Evolutionary conservation across 352 stramenopile genomes (phyloP).

Genomic region (Globisporangium ultimum): DNA sequence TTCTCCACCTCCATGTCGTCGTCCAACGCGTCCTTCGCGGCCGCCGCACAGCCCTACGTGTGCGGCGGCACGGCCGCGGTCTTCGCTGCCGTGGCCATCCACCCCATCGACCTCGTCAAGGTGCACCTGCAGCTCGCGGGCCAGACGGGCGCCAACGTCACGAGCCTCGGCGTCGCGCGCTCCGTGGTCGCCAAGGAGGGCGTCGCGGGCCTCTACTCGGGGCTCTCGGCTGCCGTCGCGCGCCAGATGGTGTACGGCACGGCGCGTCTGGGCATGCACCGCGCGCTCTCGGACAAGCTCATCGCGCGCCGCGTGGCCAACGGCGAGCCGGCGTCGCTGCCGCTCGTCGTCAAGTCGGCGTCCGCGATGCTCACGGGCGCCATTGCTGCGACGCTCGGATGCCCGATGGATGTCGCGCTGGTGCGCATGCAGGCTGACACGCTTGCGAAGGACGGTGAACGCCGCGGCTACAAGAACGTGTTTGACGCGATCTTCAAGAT

Average conservation of each 20-base stretch:
- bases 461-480: conserved; percentile 98
- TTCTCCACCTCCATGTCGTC: conserved; percentile 22
- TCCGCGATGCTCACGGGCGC: conserved; percentile 73
- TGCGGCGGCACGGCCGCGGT: conserved; percentile 73
- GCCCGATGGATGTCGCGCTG: conserved; percentile 97
- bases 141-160: conserved; percentile 75
- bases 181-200: conserved; percentile 82
- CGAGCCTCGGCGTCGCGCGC: conserved; percentile 66
- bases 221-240: conserved; percentile 74
- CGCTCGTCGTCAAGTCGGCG: conserved; percentile 68
- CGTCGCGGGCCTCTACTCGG: conserved; percentile 78
- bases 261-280: conserved; percentile 81
- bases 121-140: conserved; percentile 87
- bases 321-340: conserved; percentile 64
- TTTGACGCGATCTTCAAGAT: conserved; percentile 95
- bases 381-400: conserved; percentile 96
- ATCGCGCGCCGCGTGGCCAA: conserved; percentile 65
- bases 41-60: conserved; percentile 70
- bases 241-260: conserved; percentile 88
- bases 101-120: conserved; percentile 91
- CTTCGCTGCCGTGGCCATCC: conserved; percentile 78
- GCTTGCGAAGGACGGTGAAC: conserved; percentile 86
- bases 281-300: conserved; percentile 77
- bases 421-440: conserved; percentile 98
- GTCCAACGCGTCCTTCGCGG: conserved; percentile 45